phyloP scores from a whole-genome alignment of 331 rosid species.

The Pyracantha coccinea region DNA sequence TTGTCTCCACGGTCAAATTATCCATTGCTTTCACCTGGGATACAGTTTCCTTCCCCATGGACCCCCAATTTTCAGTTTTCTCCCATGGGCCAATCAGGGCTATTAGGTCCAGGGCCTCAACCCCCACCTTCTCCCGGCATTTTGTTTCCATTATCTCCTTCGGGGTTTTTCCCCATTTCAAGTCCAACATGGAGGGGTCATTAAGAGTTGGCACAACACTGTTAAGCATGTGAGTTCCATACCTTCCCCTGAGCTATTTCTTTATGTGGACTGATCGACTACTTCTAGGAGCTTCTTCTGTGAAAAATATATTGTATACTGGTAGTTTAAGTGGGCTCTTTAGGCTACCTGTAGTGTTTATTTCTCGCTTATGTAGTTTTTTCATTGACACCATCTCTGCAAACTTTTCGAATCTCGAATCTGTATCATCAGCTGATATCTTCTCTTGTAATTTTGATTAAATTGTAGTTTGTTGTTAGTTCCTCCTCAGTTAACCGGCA shows the following conservation, averaged over 20 bases:
- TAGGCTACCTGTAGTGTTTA: slow-evolving; percentile 24
- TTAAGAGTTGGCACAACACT: slow-evolving; percentile 25
- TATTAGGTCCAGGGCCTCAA: slow-evolving; percentile 95
- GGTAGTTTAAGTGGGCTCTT: slow-evolving; percentile 27
- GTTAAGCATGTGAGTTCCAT: slow-evolving; percentile 16
- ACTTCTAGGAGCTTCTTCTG: slow-evolving; percentile 23
- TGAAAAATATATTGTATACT: slow-evolving; percentile 32
- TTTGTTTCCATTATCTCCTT: slow-evolving; percentile 69
- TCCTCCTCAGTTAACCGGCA: slow-evolving; percentile 23
- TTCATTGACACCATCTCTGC: slow-evolving; percentile 20
- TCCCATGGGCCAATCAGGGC: slow-evolving; percentile 66
- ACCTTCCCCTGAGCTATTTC: slow-evolving; percentile 18
- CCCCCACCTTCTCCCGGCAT: slow-evolving; percentile 87
- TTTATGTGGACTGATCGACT: slow-evolving; percentile 13
- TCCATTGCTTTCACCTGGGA: slow-evolving; percentile 78
- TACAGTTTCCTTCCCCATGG: slow-evolving; percentile 64
- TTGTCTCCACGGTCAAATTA: slow-evolving; percentile 79
- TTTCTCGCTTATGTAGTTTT: slow-evolving; percentile 25
- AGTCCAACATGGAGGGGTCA: slow-evolving; percentile 95
- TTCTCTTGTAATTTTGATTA: slow-evolving; percentile 32
- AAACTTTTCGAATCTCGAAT: slow-evolving; percentile 1
- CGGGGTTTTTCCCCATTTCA: slow-evolving; percentile 59
- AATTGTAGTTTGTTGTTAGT: slow-evolving; percentile 33
- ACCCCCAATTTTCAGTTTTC: slow-evolving; percentile 86
- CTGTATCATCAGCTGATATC: slow-evolving; percentile 34